A percentile compares a stretch with the other conserved stretches of the same genome.
These are phyloP conservation scores for Macadamia integrifolia DNA, from an alignment of 164 flowering plant genomes.

Conservation along the genomic window DNA sequence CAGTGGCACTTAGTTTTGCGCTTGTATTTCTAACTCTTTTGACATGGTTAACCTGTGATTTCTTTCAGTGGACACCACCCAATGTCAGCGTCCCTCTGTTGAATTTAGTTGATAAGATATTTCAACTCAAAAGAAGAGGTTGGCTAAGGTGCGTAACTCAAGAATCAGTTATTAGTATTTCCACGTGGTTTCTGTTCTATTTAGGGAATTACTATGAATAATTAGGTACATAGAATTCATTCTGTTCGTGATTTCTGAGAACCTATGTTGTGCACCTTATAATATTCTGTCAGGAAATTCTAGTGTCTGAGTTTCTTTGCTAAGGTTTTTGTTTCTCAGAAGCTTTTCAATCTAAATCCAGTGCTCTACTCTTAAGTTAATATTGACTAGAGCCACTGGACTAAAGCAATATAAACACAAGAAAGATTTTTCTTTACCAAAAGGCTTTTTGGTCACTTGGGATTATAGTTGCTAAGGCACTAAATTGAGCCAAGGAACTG, in stretches of 20 bases:
- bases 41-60: conserved; percentile 6
- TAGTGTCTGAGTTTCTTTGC: not conserved
- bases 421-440: not conserved
- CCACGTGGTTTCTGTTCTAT: conserved; percentile 1
- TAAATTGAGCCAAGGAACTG: too few relatives aligned
- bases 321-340: not conserved
- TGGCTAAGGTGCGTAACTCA: conserved; percentile 76
- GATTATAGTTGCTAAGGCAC: too few relatives aligned
- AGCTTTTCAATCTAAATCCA: not conserved
- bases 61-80: conserved; percentile 91
- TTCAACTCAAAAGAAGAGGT: conserved; percentile 96
- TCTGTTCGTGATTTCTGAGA: not conserved
- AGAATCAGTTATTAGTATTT: not conserved
- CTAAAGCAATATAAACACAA: not conserved
- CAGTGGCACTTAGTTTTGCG: not conserved
- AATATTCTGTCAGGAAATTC: not conserved
- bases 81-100: conserved; percentile 87
- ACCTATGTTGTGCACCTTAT: not conserved
- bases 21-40: not conserved
- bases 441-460: too few relatives aligned
- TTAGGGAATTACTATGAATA: not conserved
- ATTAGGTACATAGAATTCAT: not conserved
- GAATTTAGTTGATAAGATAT: conserved; percentile 86
- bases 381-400: not conserved
- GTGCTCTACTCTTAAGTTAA: not conserved